These are phyloP conservation scores for Blastomyces emzantsi DNA, from an alignment of 2,329 filamentous ascomycete species.

Conservation along the genomic window DNA sequence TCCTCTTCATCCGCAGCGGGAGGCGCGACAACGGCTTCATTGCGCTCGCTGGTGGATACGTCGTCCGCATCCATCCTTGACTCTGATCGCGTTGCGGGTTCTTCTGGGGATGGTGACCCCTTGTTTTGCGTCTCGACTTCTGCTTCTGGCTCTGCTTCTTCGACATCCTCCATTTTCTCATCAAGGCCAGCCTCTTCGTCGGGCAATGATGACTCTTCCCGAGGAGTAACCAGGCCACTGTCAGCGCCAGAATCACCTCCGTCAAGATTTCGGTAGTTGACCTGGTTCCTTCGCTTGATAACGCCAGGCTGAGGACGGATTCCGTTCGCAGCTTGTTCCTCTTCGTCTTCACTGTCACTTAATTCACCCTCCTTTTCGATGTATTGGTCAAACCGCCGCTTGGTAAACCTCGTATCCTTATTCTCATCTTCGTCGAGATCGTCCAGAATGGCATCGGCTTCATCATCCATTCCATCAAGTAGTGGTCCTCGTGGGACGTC, in stretches of 20 bases:
- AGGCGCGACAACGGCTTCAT: constrained; percentile 21
- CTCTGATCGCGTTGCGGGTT: constrained; percentile 20
- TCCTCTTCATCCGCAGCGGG: constrained; percentile 23
- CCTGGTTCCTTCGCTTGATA: constrained; percentile 48
- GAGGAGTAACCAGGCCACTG: constrained; percentile 42
- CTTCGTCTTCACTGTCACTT: constrained; percentile 84
- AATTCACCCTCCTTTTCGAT: constrained; percentile 70
- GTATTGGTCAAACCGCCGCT: constrained; percentile 72
- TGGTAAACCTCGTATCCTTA: constrained; percentile 71
- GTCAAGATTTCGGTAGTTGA: constrained; percentile 52
- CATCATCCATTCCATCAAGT: constrained; percentile 51
- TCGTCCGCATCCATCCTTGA: constrained; percentile 24
- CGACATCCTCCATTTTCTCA: constrained; percentile 35
- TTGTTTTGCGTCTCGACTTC: constrained; percentile 25
- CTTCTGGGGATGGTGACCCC: constrained; percentile 24
- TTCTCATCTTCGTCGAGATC: constrained; percentile 77
- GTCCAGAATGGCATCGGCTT: constrained; percentile 56
- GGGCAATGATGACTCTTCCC: constrained; percentile 34
- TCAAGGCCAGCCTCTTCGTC: constrained; percentile 39
- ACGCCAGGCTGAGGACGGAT: constrained; percentile 49
- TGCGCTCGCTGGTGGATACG: constrained; percentile 25
- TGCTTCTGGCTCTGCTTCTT: constrained; percentile 17
- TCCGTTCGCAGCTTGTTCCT: constrained; percentile 60
- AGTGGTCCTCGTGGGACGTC: constrained; percentile 51
- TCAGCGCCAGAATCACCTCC: constrained; percentile 46